These are phyloP conservation scores for Sphagnurus paluster DNA, from an alignment of 1,284 basidiomycete genomes.

Conservation along the genomic window DNA sequence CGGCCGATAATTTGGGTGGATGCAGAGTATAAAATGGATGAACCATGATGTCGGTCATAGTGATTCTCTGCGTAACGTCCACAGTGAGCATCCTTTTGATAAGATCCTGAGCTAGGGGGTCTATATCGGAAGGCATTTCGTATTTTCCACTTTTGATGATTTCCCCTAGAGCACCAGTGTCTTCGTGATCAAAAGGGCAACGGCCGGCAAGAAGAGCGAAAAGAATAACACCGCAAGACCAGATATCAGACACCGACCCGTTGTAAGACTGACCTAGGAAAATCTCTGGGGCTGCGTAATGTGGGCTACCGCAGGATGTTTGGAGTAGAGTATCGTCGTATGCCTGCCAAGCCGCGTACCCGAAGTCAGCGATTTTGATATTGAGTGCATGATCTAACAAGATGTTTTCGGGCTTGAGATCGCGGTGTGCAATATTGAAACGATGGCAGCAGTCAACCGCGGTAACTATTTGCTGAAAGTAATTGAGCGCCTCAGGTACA, in stretches of 20 bases:
- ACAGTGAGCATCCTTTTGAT: conserved; percentile 87
- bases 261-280: conserved; percentile 85
- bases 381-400: conserved; percentile 84
- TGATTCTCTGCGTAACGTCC: conserved; percentile 82
- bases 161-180: conserved; percentile 74
- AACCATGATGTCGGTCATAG: conserved; percentile 81
- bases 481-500: conserved; percentile 81
- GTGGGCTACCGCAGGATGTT: conserved; percentile 94
- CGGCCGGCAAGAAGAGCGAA: conserved; percentile 90
- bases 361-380: conserved; percentile 98
- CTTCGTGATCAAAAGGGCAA: conserved; percentile 92
- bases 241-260: conserved; percentile 90
- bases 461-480: conserved; percentile 96
- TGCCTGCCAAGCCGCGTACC: conserved; percentile 93
- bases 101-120: conserved; percentile 78
- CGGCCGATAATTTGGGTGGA: conserved; percentile 48
- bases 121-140: conserved; percentile 82
- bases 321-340: conserved; percentile 67
- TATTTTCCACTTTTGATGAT: conserved; percentile 87
- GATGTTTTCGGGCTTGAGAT: conserved; percentile 97
- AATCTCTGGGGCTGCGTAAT: conserved; percentile 98
- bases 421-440: conserved; percentile 97
- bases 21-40: conserved; percentile 90
- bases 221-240: conserved; percentile 98
- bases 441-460: conserved; percentile 96